Evolutionary conservation across 495 filamentous ascomycete species (phyloP), one percentile per base, ranked within the genome.

Genomic region (Terfezia boudieri): DNA sequence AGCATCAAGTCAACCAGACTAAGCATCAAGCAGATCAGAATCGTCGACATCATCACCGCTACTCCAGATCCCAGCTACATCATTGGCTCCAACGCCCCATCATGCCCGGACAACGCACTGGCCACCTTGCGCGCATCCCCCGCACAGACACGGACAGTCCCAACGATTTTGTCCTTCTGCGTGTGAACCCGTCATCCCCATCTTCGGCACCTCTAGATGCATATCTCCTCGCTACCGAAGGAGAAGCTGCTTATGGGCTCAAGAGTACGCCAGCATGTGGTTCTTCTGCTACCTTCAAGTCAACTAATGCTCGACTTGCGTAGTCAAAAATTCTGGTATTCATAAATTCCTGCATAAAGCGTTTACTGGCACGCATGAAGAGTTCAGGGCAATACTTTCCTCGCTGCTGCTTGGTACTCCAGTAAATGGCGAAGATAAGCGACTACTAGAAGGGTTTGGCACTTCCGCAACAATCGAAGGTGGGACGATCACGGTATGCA

Each of bases 171-270:
- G 53, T 64, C 6, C 61, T 64, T 4, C 51, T 64, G 8, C 61
- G 63, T 36, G 41, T 20, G 17, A 51, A 52, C 12, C 57, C 53
- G 1, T 55, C 49, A 22, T 60, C 36, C 3, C 50, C 52, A 46
- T 36, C 60, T 6, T 51, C 54, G 9, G 55, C 57, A 11, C 46
- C 54, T 37, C 36, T 63, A 16, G 36, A 64, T 37, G 16, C 63
- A 8, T 56, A 57, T 36, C 20, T 64, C 8, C 52, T 60, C n/a
- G 61, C 61, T 26, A 64, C 61, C 10, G 61, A 64, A 35, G 61
- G 61, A 16, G 61, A 64, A 49, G 36, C 55, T n/a, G 61, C 61
- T 37, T 64, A 64, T 56, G 57, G 37, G 8, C 54, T 50, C 23
- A 60, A 60, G 22, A 32, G 61, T 63, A 49, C 36, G 35, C 17